Percentiles rank a stretch among this genome's conserved stretches.
Evolutionary conservation across 208 protist species (phyloP).

Genomic region (Endotrypanum monterogeii): DNA sequence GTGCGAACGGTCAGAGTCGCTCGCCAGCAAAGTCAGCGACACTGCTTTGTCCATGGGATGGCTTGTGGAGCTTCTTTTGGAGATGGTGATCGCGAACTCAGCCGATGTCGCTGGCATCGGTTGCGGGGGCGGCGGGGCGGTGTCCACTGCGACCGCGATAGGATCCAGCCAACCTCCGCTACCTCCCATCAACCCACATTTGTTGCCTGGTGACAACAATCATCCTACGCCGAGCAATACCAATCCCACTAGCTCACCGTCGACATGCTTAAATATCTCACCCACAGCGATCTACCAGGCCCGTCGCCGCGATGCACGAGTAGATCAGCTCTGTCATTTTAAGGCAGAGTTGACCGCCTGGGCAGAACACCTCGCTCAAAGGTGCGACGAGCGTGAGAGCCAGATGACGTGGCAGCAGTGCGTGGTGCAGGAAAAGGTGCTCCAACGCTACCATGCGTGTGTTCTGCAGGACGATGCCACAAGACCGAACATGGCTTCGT

Average conservation of each 20-base stretch:
- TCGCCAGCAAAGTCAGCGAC: conserved; percentile 40
- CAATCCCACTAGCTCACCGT: not conserved
- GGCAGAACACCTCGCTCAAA: conserved; percentile 38
- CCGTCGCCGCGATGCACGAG: conserved; percentile 18
- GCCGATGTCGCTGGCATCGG: not conserved
- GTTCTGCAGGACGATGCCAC: conserved; percentile 12
- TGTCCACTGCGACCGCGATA: not conserved
- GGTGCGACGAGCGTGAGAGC: conserved; percentile 33
- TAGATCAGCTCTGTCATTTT: conserved; percentile 24
- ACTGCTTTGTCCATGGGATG: conserved; percentile 63
- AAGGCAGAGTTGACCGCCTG: conserved; percentile 49
- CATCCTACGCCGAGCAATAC: not conserved
- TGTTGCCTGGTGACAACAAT: not conserved
- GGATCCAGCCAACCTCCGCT: not conserved
- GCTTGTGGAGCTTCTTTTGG: conserved; percentile 51
- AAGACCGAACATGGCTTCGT: not conserved
- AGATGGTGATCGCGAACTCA: conserved; percentile 26
- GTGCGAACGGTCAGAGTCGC: conserved; percentile 15
- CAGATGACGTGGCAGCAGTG: conserved; percentile 39
- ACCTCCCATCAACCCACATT: not conserved
- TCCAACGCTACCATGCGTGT: conserved; percentile 39
- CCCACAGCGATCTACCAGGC: conserved; percentile 6
- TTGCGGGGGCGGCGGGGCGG: conserved; percentile 4
- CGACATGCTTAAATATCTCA: not conserved
- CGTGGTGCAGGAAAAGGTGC: conserved; percentile 36